phyloP scores from a whole-genome alignment of 257 asterid species.

The Ophiorrhiza pumila region DNA sequence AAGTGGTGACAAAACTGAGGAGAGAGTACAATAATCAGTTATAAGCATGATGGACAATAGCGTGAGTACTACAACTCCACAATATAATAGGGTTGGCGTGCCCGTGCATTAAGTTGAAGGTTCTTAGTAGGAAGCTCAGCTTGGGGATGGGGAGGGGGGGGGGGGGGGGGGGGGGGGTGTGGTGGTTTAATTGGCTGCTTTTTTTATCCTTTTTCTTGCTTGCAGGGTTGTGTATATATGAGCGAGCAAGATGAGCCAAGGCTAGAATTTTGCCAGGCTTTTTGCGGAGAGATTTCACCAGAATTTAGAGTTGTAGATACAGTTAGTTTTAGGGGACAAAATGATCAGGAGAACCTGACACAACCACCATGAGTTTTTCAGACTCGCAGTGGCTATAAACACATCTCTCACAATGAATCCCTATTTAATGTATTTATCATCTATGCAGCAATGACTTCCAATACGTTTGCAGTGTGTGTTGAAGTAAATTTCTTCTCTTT shows the following conservation, averaged over 20 bases:
- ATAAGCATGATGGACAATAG: constrained; percentile 4
- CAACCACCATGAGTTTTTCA: not conserved
- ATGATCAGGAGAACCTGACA: constrained; percentile 26
- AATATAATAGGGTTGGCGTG: constrained; percentile 15
- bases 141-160: no score
- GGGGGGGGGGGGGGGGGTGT: no score
- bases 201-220: not conserved
- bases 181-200: not conserved
- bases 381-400: not conserved
- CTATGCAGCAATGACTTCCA: not conserved
- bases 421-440: constrained; percentile 7
- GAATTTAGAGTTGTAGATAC: constrained; percentile 8
- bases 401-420: constrained; percentile 4
- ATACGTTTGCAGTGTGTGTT: not conserved
- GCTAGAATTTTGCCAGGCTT: constrained; percentile 16
- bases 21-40: constrained; percentile 21
- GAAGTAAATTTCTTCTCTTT: not conserved
- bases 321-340: constrained; percentile 30
- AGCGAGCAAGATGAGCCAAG: not conserved
- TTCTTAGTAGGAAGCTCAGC: not conserved
- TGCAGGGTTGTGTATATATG: not conserved
- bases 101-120: constrained; percentile 22
- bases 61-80: no score
- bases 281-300: constrained; percentile 8
- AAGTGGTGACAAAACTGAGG: constrained; percentile 30